Evolutionary conservation across 2,329 filamentous ascomycete genomes (phyloP), one percentile per base, ranked within the genome.

Genomic region (Teratosphaeriaceae sp.): DNA sequence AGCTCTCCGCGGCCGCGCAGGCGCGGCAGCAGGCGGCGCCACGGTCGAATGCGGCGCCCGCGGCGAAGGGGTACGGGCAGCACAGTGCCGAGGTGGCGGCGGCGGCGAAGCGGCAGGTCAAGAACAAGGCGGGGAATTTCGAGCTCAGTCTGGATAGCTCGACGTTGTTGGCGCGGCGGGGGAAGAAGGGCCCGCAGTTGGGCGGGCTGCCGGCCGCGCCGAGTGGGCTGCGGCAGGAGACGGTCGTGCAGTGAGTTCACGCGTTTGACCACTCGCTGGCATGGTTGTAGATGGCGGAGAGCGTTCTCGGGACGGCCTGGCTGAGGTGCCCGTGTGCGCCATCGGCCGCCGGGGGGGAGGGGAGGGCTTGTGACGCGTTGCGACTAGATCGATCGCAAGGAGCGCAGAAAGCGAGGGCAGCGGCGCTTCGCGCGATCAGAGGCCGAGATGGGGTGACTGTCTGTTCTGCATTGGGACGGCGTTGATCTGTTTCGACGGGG

Each of bases 121-220:
- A 74, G 49, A 80, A 85, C 54, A 85, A 83, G 65, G 53, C 57
- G 9, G 88, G 87, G 23, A 81, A 85, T 0, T 98, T 98, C 54
- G 92, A 98, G 66, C 76, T 98, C 36, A 96, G 81, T 59, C 70
- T 98, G 27, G 88, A 94, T 52, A 92, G 92, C 43, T 86, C 92
- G 1, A 97, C 89, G 1, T 67, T 98, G 40, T 71, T 98, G 3
- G 89, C 89, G 23, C 79, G 89, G 55, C 70, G 80, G 51, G 71
- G 71, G 21, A 78, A 75, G 63, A 73, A 72, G 61, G 51, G 50
- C 8, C 48, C 51, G 13, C 35, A 47, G 12, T 34, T 34, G 31
- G 51, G 50, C 8, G 46, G 49, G 13, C 35, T 46, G 12, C 20
- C 20, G 31, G 9, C 24, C 35, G n/a, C 65, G 42, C 65, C 64